Base-by-base conservation (phyloP, 345 rosid species). In the Limnanthes douglasii region DNA sequence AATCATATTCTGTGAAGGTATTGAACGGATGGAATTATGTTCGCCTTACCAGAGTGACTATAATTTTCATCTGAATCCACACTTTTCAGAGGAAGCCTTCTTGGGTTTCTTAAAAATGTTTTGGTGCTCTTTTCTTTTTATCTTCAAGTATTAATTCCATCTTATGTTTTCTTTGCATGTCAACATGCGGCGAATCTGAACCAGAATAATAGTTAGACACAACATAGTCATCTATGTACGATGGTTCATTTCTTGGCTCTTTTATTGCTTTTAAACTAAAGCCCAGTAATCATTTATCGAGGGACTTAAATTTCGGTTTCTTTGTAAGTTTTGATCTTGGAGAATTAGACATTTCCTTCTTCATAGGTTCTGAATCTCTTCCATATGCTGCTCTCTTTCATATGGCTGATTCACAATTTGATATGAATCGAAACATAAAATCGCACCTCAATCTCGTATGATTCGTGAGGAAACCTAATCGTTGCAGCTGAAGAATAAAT, bases 291-390 rank as follows among this genome's bases (percentile, higher is more conserved):
- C 73, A 75, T 48, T 72, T 79, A 62, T 72, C 72, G 44, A 75
- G 57, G 32, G 82, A 79, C 41, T 72, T 79, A 56, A 72, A 75
- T 61, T 72, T 79, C 11, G 81, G 59, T 57, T 79, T 79, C 66
- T 72, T 79, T 4, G 32, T 23, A 56, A 48, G 31, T n/a, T n/a
- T n/a, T n/a, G n/a, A n/a, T n/a, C n/a, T n/a, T n/a, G n/a, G n/a
- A n/a, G n/a, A n/a, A n/a, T 57, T 69, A 5, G 60, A 48, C 44
- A 31, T 47, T 37, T 61, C 71, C 49, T 51, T 46, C 73, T 48
- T 60, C 16, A 36, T 19, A n/a, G 64, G 48, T 25, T 66, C 64
- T 31, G 38, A 37, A 34, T 57, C 40, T n/a, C 48, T 66, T 51
- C 57, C 52, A 21, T 64, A 63, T 18, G 62, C 68, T 31, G 65